A percentile compares a stretch with the other conserved stretches of the same genome.
Evolutionary conservation across 2,329 filamentous ascomycete genomes (phyloP).

Genomic region (Colletotrichum sp.): DNA sequence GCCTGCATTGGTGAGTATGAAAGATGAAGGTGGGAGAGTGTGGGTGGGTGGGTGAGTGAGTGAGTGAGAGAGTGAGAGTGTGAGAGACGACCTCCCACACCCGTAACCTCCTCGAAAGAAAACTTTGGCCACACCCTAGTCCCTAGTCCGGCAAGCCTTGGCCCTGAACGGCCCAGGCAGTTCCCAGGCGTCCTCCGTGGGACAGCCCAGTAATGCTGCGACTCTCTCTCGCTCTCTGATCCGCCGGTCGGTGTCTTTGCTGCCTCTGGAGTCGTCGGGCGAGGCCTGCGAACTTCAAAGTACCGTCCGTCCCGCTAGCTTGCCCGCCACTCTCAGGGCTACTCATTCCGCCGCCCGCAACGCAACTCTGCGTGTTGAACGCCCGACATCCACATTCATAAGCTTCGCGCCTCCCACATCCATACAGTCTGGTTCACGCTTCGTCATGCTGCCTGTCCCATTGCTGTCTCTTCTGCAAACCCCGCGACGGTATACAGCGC

Average conservation of each 20-base stretch:
- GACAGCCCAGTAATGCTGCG: constrained; percentile 9
- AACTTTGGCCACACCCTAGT: constrained; percentile 12
- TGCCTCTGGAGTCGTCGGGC: constrained; percentile 8
- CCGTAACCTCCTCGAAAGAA: not conserved
- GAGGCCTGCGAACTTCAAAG: not conserved
- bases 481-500: constrained; percentile 7
- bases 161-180: not conserved
- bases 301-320: constrained; percentile 16
- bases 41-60: not conserved
- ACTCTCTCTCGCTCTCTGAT: not conserved
- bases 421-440: not conserved
- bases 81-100: constrained; percentile 3
- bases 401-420: constrained; percentile 19
- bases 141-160: constrained; percentile 10
- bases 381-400: constrained; percentile 17
- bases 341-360: constrained; percentile 19
- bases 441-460: not conserved
- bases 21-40: not conserved
- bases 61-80: not conserved
- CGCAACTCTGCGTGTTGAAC: constrained; percentile 10
- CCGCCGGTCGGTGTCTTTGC: not conserved
- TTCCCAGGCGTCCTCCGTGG: constrained; percentile 7
- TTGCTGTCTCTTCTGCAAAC: not conserved
- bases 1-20: not conserved
- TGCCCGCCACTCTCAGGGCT: constrained; percentile 19